Evolutionary conservation across 371 early-diverging fungal genomes (phyloP).

Genomic region (Mucor indicus): DNA sequence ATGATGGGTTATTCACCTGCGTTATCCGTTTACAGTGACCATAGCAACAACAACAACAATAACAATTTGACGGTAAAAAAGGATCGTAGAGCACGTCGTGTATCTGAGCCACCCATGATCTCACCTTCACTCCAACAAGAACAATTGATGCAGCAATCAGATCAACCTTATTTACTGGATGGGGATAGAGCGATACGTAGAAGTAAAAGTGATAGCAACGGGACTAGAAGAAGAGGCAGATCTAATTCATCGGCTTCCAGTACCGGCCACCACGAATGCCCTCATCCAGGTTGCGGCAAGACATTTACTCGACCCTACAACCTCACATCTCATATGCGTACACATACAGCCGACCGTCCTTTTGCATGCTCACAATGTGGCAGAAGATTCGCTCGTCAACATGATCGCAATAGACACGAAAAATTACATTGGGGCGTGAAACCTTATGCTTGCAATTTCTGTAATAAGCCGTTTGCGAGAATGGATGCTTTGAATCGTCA

Average conservation of each 20-base stretch:
- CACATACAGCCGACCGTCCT: constrained; percentile 56
- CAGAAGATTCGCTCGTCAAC: constrained; percentile 45
- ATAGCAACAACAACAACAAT: background rate
- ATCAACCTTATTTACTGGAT: no score
- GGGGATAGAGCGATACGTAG: constrained; percentile 7
- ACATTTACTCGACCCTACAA: constrained; percentile 70
- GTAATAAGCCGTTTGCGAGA: constrained; percentile 48
- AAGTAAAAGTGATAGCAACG: constrained; percentile 9
- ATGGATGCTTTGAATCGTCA: constrained; percentile 70
- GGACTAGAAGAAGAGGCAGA: constrained; percentile 5
- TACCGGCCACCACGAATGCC: constrained; percentile 13
- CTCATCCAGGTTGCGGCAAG: constrained; percentile 57
- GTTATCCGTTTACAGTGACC: background rate
- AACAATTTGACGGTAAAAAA: constrained; percentile 9
- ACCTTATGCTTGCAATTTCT: constrained; percentile 47
- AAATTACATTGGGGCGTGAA: constrained; percentile 49
- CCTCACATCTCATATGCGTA: constrained; percentile 68
- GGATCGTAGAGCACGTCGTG: constrained; percentile 9
- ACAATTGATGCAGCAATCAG: background rate
- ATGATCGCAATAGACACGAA: constrained; percentile 52
- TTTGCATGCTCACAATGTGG: constrained; percentile 43
- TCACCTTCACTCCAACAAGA: constrained; percentile 4
- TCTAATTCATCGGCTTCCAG: constrained; percentile 8
- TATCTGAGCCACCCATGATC: constrained; percentile 21
- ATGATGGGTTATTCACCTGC: background rate